phyloP scores from a whole-genome alignment of 352 stramenopile species.

The Labyrinthula sp. region DNA sequence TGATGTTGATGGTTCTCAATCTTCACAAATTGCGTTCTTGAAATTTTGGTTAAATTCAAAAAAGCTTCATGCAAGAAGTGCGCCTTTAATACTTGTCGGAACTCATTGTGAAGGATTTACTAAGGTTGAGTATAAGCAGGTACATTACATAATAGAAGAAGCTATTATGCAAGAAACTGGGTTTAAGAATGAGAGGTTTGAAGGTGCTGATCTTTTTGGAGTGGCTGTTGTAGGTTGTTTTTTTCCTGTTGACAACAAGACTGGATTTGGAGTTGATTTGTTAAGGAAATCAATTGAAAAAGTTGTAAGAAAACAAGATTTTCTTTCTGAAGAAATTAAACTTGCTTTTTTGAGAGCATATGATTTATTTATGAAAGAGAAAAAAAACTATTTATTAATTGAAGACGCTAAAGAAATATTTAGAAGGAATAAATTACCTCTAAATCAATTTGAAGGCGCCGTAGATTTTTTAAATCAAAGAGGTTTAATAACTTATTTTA shows the following conservation, averaged over 20 bases:
- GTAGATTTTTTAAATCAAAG: conserved; percentile 18
- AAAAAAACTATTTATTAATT: conserved; percentile 2
- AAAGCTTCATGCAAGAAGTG: conserved; percentile 7
- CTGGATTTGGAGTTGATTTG: neutral
- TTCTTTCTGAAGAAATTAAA: conserved; percentile 18
- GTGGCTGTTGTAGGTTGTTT: conserved; percentile 7
- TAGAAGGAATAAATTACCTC: neutral
- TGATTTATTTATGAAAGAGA: conserved; percentile 4
- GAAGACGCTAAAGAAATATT: neutral
- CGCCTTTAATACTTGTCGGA: conserved; percentile 7
- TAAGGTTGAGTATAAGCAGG: conserved; percentile 1
- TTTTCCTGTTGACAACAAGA: conserved; percentile 31
- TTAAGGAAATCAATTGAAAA: conserved; percentile 6
- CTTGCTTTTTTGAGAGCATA: conserved; percentile 18
- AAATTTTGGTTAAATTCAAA: conserved; percentile 19
- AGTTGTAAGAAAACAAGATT: neutral
- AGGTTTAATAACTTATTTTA: conserved; percentile 11
- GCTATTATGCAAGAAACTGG: too few species aligned
- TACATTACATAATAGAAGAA: too few species aligned
- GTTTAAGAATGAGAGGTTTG: too few species aligned
- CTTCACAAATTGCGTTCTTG: neutral
- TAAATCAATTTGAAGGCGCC: conserved; percentile 4
- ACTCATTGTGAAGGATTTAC: too few species aligned
- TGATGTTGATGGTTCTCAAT: neutral
- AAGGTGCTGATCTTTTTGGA: too few species aligned